Conservation (phyloP, 2,329 filamentous ascomycete species). For the Stachybotrys chartarum region DNA sequence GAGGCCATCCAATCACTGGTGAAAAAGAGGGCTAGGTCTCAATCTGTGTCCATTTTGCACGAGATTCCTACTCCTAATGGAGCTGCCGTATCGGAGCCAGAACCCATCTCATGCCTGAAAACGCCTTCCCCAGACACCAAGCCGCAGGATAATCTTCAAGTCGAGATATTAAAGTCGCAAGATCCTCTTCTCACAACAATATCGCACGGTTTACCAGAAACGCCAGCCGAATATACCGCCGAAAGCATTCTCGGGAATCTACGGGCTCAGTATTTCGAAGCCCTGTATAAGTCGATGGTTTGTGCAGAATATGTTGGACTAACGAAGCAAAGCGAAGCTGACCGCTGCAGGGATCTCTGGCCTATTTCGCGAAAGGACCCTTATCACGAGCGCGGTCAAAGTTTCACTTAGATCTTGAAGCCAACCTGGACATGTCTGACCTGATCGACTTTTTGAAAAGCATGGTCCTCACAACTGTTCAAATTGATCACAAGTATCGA, state of each 20-base stretch:
- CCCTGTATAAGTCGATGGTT: conserved; percentile 58
- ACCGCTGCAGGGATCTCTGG: conserved; percentile 57
- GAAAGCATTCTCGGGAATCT: conserved; percentile 51
- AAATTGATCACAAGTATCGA: conserved; percentile 75
- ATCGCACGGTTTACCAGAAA: not conserved
- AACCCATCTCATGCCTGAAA: not conserved
- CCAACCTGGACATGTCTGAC: conserved; percentile 53
- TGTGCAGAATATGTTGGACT: conserved; percentile 16
- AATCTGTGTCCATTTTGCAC: conserved; percentile 30
- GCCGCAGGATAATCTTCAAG: not conserved
- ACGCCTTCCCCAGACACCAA: not conserved
- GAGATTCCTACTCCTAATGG: conserved; percentile 4
- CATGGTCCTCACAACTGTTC: conserved; percentile 57
- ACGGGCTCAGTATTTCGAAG: conserved; percentile 50
- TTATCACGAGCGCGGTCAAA: conserved; percentile 66
- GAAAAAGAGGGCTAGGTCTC: conserved; percentile 40
- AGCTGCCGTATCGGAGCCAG: not conserved
- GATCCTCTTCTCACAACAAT: not conserved
- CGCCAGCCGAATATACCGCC: conserved; percentile 22
- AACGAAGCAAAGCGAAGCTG: conserved; percentile 17
- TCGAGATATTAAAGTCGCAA: not conserved
- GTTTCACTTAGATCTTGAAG: conserved; percentile 57
- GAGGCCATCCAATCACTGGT: conserved; percentile 57
- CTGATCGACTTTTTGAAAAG: conserved; percentile 62
- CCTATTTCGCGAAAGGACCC: conserved; percentile 79